Percentiles rank a stretch among this genome's conserved stretches.
These are phyloP conservation scores for Cyanophora paradoxa DNA, from an alignment of 78 protist species.

Conservation along the genomic window DNA sequence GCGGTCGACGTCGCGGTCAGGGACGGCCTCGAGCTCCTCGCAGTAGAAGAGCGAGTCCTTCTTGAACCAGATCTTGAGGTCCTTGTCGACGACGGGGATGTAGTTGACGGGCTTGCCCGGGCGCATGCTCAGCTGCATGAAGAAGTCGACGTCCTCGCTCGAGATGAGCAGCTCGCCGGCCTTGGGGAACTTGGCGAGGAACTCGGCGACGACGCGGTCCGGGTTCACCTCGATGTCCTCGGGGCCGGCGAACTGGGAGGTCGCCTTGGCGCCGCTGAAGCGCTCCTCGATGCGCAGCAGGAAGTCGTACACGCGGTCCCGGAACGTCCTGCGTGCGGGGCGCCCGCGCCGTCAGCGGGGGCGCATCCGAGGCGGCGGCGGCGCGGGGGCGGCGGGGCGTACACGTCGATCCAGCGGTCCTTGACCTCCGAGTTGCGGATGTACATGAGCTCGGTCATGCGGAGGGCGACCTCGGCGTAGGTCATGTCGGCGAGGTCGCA, in stretches of 20 bases:
- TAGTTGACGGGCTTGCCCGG: constrained; percentile 47
- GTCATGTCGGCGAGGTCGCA: constrained; percentile 33
- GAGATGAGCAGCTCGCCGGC: neutral
- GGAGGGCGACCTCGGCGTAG: constrained; percentile 34
- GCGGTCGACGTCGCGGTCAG: constrained; percentile 32
- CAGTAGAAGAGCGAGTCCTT: constrained; percentile 55
- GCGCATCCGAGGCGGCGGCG: too few relatives aligned
- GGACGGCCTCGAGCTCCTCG: constrained; percentile 39
- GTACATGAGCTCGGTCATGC: constrained; percentile 33
- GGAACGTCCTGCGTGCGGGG: too few relatives aligned
- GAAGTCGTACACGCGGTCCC: constrained; percentile 1
- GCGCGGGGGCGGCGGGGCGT: too few relatives aligned
- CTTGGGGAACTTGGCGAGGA: neutral
- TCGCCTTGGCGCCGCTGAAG: constrained; percentile 3
- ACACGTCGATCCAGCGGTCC: constrained; percentile 32
- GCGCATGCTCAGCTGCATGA: constrained; percentile 28
- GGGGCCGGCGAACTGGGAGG: neutral
- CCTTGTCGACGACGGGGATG: constrained; percentile 43
- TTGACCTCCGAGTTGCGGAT: neutral
- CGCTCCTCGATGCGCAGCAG: constrained; percentile 39
- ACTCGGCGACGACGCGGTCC: neutral
- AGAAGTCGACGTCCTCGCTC: constrained; percentile 33
- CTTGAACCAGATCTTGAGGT: constrained; percentile 43
- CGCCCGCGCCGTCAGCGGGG: too few relatives aligned
- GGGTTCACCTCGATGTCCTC: neutral